Base-by-base conservation (phyloP, 495 filamentous ascomycete species). In the Podospora pseudoanserina region DNA sequence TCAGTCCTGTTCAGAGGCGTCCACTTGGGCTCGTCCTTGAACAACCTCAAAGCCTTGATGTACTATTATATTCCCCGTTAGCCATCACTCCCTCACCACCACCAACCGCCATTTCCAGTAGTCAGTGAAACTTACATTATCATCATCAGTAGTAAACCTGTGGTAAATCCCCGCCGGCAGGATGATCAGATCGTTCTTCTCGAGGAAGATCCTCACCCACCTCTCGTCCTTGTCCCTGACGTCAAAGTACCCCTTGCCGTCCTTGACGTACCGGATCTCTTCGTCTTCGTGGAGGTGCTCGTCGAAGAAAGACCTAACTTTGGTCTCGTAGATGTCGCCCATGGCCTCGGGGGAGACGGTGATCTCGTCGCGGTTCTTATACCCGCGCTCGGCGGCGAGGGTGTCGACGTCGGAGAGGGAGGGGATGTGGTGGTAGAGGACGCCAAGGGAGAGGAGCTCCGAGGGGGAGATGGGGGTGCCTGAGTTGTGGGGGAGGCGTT, bases 21-120 rank as follows among this genome's bases (percentile, higher is more conserved):
- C 95, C 95, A 99, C 81, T 97, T 97, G 55, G 95, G 96, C 82
- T 98, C 93, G 66, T 98, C 95, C 83, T 97, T 94, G 87, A 98
- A 99, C 64, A 99, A 86, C 54, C 95, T 87, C 92, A 98, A 94
- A 26, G 96, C 95, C 76, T 94, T 91, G 74, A 97, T 90, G 76
- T 94, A 97, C 94, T 98, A 65, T 23, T 23, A 63, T 34, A 9
- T 6, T 30, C 7, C 9, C 9, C 4, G 18, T 26, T 23, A 61
- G 23, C 23, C 23, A 23, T 23, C 23, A 23, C 23, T 23, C 23
- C 23, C 23, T 23, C 23, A 23, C 23, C 23, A 23, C 23, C 23
- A 23, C 23, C 1, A 23, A 23, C 23, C 1, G 23, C 23, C 1
- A 23, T 23, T 23, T 23, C 23, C 23, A 23, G 1, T 23, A 23